Base-by-base conservation (phyloP, 345 rosid species). In the rapeseed (Brassica napus) region DNA sequence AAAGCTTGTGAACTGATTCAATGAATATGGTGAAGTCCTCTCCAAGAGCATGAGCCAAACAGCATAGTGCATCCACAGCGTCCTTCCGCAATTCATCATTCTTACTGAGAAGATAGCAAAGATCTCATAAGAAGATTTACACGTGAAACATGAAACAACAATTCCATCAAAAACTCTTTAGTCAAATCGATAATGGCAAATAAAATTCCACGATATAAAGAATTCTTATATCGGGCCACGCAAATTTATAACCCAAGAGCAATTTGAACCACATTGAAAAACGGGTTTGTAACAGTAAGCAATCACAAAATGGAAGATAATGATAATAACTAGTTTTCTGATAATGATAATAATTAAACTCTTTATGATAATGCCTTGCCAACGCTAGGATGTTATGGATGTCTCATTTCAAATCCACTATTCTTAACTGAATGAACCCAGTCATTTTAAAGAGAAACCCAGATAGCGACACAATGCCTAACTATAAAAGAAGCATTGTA, bases 31-130 rank as follows among this genome's bases (percentile, higher is more conserved):
- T 90, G 79, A 95, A 95, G 79, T 95, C 99, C 86, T 90, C 99
- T 72, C 99, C 99, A 65, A 95, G 94, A 81, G 98, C 93, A 87
- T 91, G 90, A 68, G 98, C 98, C 84, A 95, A 87, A 84, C 99
- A 91, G 83, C 99, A 95, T 65, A 95, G 92, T 66, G 98, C 98
- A 83, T 95, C 97, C 21, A 95, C 96, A 81, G 96, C 97, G 86
- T 95, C 99, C 79, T 91, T 89, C 55, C 93, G 84, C n/a, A 95
- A 87, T 79, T 95, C 99, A 78, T 88, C 96, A 83, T 84, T 88
- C 82, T 89, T 93, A 84, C 99, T 95, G 88, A 24, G 70, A 81
- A 37, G 26, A 66, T 21, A 73, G 23, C 62, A 79, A 42, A 66
- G 32, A 61, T 26, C 35, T 32, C 62, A 70, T 28, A 49, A 55